Base-by-base conservation (phyloP, 805 yeast genomes). In the Saccharomycopsis babjevae region DNA sequence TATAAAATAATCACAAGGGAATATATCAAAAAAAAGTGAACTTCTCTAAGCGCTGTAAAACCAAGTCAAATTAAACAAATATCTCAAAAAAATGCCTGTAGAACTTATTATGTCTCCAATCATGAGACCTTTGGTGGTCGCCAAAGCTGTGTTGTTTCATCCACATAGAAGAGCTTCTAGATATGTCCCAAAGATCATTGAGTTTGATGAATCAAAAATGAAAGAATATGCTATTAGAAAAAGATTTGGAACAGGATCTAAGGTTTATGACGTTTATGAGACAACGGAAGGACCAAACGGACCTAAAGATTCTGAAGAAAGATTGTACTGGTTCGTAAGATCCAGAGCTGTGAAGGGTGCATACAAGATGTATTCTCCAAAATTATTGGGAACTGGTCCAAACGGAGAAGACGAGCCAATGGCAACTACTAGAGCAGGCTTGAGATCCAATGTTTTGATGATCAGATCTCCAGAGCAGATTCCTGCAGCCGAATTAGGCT, bases 341-440 rank as follows among this genome's bases (percentile, higher is more conserved):
- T 83, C 87, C n/a, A 75, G 86, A 64, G 85, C 86, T 3, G 86
- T 83, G 57, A 83, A 83, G 70, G 86, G 88, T 57, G 84, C 85
- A 1, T 83, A 82, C 72, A 81, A 78, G 68, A 78, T 83, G 82
- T 83, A 74, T 66, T 76, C 79, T 10, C 66, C 73, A 11, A 73
- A 68, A 18, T 71, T 78, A 50, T 65, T 68, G 42, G 74, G 71
- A 3, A 78, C 82, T 0, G 82, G 82, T 2, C 72, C 72, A 38
- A 70, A 77, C 11, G 82, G 80, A 22, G 78, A 76, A 64, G 84
- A 81, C 64, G 80, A 79, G 65, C 86, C 86, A 1, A 79, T 81
- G 55, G 86, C 85, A 5, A 77, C 82, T 11, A 65, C 83, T 20
- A 74, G 86, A 63, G 87, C 87, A 2, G 87, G 87, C 6, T 73